Conservation (phyloP, 176 grass and related monocot species). For the Hyparrhenia diplandra region DNA sequence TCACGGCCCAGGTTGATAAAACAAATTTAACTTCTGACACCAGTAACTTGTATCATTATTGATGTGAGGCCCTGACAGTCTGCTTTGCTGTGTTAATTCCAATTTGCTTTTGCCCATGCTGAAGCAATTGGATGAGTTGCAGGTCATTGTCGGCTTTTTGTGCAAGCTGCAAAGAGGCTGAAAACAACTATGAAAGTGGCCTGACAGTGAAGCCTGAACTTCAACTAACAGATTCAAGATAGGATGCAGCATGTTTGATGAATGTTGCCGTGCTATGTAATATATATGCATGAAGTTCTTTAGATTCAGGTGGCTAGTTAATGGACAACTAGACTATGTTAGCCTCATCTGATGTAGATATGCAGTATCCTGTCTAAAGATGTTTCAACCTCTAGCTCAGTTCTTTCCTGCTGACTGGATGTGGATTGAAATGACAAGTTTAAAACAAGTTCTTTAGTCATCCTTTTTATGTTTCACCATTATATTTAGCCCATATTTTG, state of each 20-base stretch:
- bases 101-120: slow-evolving; percentile 46
- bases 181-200: slow-evolving; percentile 48
- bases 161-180: slow-evolving; percentile 80
- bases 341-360: slow-evolving; percentile 43
- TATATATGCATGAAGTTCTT: slow-evolving; percentile 44
- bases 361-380: slow-evolving; percentile 32
- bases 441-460: slow-evolving; percentile 4
- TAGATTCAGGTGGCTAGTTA: slow-evolving; percentile 37
- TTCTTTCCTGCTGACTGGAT: slow-evolving; percentile 26
- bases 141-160: slow-evolving; percentile 66
- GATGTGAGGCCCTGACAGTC: slow-evolving; percentile 1
- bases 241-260: slow-evolving; percentile 34
- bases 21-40: slow-evolving; percentile 4
- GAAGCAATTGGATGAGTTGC: slow-evolving; percentile 92
- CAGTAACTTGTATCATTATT: neutral
- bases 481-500: neutral
- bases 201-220: slow-evolving; percentile 15
- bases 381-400: slow-evolving; percentile 28
- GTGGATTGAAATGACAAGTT: slow-evolving; percentile 24
- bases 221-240: slow-evolving; percentile 59
- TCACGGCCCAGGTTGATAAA: slow-evolving; percentile 68
- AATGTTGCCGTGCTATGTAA: slow-evolving; percentile 61
- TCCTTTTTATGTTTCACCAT: neutral
- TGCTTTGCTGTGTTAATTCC: slow-evolving; percentile 4
- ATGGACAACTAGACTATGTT: slow-evolving; percentile 21